Evolutionary conservation across 2,329 filamentous ascomycete species (phyloP).

Genomic region (Myotisia sp.): DNA sequence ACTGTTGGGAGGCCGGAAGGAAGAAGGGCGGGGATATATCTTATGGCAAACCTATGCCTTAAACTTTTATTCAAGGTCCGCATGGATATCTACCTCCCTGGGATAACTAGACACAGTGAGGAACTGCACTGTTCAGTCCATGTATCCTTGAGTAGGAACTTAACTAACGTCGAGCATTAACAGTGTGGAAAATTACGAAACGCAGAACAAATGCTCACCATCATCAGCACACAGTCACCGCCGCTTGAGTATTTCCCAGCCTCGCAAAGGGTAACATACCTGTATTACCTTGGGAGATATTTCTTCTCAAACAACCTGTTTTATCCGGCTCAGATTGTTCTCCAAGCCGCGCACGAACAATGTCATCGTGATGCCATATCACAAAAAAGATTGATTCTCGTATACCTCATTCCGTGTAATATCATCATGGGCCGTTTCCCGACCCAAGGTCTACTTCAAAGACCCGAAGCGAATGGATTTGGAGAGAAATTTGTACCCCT

Average conservation of each 20-base stretch:
- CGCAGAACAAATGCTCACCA: constrained; percentile 76
- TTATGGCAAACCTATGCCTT: constrained; percentile 78
- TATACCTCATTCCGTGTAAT: constrained; percentile 70
- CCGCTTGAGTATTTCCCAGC: constrained; percentile 70
- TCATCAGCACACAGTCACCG: constrained; percentile 70
- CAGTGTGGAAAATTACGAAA: constrained; percentile 68
- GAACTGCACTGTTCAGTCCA: not conserved
- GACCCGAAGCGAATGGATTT: constrained; percentile 55
- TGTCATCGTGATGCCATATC: constrained; percentile 44
- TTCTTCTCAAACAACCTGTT: constrained; percentile 77
- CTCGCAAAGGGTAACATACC: constrained; percentile 74
- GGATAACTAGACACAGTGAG: too few species aligned
- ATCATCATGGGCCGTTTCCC: constrained; percentile 76
- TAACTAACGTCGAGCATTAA: constrained; percentile 1
- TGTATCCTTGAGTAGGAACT: too few species aligned
- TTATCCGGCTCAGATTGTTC: constrained; percentile 56
- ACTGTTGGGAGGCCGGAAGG: constrained; percentile 56
- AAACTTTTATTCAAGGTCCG: constrained; percentile 71
- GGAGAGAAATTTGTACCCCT: constrained; percentile 56
- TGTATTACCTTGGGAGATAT: constrained; percentile 88
- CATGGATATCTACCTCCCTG: not conserved
- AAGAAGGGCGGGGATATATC: constrained; percentile 77
- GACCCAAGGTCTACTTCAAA: constrained; percentile 47
- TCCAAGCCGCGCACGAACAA: constrained; percentile 69
- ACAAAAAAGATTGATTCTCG: constrained; percentile 67